Base-by-base conservation (phyloP, 305 asterid genomes). In the Rubia tinctorum region DNA sequence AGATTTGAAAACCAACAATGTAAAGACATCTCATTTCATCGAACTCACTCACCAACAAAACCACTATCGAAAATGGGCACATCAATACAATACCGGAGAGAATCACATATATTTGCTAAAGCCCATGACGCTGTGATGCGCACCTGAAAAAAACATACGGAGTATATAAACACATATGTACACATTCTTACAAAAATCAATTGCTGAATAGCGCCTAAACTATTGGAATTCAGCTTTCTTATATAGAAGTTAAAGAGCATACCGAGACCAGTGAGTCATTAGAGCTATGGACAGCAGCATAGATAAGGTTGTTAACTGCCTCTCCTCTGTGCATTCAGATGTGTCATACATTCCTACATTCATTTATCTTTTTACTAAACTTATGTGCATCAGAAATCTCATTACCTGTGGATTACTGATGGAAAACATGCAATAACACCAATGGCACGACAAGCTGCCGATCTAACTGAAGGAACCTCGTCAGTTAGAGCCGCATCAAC, bases 71-170 rank as follows among this genome's bases (percentile, higher is more conserved):
- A 81, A 74, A 76, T 82, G 67, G 80, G 83, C 79, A 76, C 80
- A 79, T 85, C 84, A 77, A 86, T 79, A 85, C 80, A 83, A 78
- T 87, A 91, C 40, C 91, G 83, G 76, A 94, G 87, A 73, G 97
- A 87, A 83, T 89, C 96, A 80, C 97, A 88, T 71, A 91, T 87
- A 79, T 94, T 94, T 30, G 99, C 99, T 73, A 92, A 83, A 79
- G 99, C 96, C 99, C 99, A 94, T 12, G 99, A 94, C 68, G 99
- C 93, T 71, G 96, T 84, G 76, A 91, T 88, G 68, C 99, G 97
- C 42, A 91, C 97, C 99, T 94, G 90, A 82, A 82, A 86, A 75
- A 6, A 53, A 7, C 60, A 53, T 53, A 53, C n/a, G 23, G 11
- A 18, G n/a, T 9, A 18, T 53, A 53, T 13, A 8, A 43, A 53